Evolutionary conservation across 345 rosid genomes (phyloP), one percentile per base, ranked within the genome.

Genomic region (Gossypium bickii): DNA sequence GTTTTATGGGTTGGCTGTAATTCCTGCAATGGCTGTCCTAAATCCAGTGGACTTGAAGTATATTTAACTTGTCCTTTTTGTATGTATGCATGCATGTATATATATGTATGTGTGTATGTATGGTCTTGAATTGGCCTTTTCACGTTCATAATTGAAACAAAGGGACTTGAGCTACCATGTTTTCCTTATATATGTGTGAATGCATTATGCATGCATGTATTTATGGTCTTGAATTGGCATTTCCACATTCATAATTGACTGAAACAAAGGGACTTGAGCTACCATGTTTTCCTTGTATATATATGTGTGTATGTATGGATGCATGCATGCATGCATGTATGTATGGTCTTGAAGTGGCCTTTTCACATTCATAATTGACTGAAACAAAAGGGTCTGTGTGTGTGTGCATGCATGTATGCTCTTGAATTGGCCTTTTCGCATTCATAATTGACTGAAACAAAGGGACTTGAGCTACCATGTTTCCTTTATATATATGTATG

Each of bases 1-100:
- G 97, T 92, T 77, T 82, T 96, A 68, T 95, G 99, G 99, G 89
- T 95, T 53, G 83, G 91, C 58, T 96, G 99, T 81, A 71, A 75
- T 78, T 79, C 92, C 79, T 96, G 98, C 78, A 86, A 82, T 81
- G 99, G 98, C 60, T 95, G 99, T 77, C 99, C 99, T 67, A 79
- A 25, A 43, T 80, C 83, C 16, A 95, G 92, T 78, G 98, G 93
- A 72, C 97, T 95, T 66, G 87, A 87, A 74, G 99, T 90, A 87
- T 47, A 77, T 53, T 71, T 67, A 68, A 51, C 60, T 61, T 74
- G 63, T 34, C 51, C 67, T 63, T 47, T 41, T 9, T 17, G 3
- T 43, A n/a, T 34, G 3, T 22, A 9, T 55, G 24, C 17, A 7
- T n/a, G 41, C 41, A 52, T 52, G 2, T 52, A 6, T 52, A 17